Evolutionary conservation across 108 stramenopile genomes (phyloP).

Genomic region (Cylindrotheca closterium): DNA sequence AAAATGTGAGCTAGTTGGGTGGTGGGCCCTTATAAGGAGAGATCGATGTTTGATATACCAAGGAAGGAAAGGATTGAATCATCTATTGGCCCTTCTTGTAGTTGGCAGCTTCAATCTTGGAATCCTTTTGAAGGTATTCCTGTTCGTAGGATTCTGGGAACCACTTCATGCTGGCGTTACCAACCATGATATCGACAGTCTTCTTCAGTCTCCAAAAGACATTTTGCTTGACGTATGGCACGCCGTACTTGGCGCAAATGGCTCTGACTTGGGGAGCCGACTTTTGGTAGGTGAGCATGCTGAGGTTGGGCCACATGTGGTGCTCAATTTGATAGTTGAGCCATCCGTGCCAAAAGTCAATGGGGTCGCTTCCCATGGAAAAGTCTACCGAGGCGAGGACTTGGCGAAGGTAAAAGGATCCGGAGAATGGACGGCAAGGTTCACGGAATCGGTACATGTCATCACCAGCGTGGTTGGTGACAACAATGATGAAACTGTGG

Average conservation of each 20-base stretch:
- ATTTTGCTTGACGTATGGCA: constrained; percentile 65
- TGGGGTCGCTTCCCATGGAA: constrained; percentile 47
- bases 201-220: constrained; percentile 50
- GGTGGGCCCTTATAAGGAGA: too few relatives aligned
- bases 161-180: constrained; percentile 50
- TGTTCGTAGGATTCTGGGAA: constrained; percentile 52
- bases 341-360: constrained; percentile 73
- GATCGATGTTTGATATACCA: too few relatives aligned
- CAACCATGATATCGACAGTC: constrained; percentile 71
- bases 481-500: constrained; percentile 67
- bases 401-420: constrained; percentile 66
- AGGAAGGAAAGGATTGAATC: neutral
- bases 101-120: constrained; percentile 15
- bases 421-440: constrained; percentile 57
- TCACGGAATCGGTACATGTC: constrained; percentile 74
- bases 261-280: constrained; percentile 50
- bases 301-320: constrained; percentile 68
- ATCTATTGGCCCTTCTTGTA: constrained; percentile 8
- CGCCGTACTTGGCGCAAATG: constrained; percentile 54
- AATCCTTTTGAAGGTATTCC: constrained; percentile 26
- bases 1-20: too few relatives aligned
- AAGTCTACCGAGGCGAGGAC: constrained; percentile 57
- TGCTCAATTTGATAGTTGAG: constrained; percentile 80
- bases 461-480: constrained; percentile 76
- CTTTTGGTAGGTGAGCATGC: constrained; percentile 67